A percentile compares a stretch with the other conserved stretches of the same genome.
Evolutionary conservation across 768 basidiomycete genomes (phyloP).

Genomic region (Suillus plorans): DNA sequence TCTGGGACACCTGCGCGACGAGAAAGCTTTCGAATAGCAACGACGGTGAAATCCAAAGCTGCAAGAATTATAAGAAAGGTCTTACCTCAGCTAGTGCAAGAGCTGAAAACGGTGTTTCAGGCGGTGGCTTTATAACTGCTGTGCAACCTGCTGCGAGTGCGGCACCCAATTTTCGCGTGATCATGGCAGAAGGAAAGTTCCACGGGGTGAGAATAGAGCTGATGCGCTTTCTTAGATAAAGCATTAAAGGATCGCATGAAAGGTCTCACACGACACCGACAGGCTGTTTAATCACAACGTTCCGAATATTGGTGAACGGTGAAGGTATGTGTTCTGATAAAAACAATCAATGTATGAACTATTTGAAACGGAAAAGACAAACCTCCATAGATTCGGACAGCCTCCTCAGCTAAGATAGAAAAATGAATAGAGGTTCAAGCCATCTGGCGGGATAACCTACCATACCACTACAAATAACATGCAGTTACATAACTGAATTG

Average conservation of each 20-base stretch:
- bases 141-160: constrained; percentile 97
- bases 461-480: constrained; percentile 67
- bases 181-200: constrained; percentile 97
- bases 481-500: constrained; percentile 8
- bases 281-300: constrained; percentile 92
- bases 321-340: constrained; percentile 79
- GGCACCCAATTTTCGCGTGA: constrained; percentile 85
- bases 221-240: constrained; percentile 5
- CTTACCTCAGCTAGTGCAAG: constrained; percentile 87
- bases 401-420: constrained; percentile 73
- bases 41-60: background rate
- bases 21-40: constrained; percentile 52
- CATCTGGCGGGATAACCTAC: constrained; percentile 36
- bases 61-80: background rate
- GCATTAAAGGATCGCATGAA: background rate
- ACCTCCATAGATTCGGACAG: constrained; percentile 90
- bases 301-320: constrained; percentile 64
- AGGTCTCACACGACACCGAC: constrained; percentile 55
- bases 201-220: constrained; percentile 83
- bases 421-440: background rate
- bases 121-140: constrained; percentile 89
- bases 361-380: constrained; percentile 14
- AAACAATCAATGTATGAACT: background rate
- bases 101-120: constrained; percentile 92
- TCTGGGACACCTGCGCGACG: constrained; percentile 90